phyloP scores from a whole-genome alignment of 352 stramenopile species.

The Pilasporangium apinafurcum region DNA sequence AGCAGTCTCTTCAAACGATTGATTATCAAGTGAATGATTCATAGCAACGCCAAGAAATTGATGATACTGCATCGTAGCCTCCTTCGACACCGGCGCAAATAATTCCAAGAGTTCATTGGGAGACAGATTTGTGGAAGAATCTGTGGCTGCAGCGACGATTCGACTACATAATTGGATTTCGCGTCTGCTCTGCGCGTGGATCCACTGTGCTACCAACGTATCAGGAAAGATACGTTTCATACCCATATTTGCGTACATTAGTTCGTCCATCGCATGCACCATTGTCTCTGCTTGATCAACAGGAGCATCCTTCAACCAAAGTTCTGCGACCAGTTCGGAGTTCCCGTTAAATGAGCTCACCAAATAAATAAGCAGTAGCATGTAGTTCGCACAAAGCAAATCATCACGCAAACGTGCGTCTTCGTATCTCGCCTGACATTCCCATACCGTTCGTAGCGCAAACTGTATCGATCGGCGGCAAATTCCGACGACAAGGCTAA shows the following conservation, averaged over 20 bases:
- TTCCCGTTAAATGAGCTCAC: constrained; percentile 22
- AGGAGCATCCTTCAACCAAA: constrained; percentile 14
- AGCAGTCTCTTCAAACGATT: not conserved
- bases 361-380: constrained; percentile 21
- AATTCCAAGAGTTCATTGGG: constrained; percentile 1
- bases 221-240: constrained; percentile 6
- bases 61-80: not conserved
- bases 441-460: constrained; percentile 27
- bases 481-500: constrained; percentile 21
- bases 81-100: constrained; percentile 2
- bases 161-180: constrained; percentile 6
- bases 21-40: not conserved
- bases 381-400: constrained; percentile 15
- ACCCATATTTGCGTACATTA: constrained; percentile 5
- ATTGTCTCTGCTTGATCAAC: constrained; percentile 10
- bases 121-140: not conserved
- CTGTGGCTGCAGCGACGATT: not conserved
- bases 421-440: constrained; percentile 20
- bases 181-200: constrained; percentile 9
- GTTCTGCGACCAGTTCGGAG: constrained; percentile 13
- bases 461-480: constrained; percentile 20
- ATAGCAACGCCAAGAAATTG: not conserved
- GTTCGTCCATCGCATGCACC: constrained; percentile 16
- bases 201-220: constrained; percentile 14
- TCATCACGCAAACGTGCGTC: constrained; percentile 11